phyloP scores from a whole-genome alignment of 768 basidiomycete genomes.

The Amanita pseudoporphyria region DNA sequence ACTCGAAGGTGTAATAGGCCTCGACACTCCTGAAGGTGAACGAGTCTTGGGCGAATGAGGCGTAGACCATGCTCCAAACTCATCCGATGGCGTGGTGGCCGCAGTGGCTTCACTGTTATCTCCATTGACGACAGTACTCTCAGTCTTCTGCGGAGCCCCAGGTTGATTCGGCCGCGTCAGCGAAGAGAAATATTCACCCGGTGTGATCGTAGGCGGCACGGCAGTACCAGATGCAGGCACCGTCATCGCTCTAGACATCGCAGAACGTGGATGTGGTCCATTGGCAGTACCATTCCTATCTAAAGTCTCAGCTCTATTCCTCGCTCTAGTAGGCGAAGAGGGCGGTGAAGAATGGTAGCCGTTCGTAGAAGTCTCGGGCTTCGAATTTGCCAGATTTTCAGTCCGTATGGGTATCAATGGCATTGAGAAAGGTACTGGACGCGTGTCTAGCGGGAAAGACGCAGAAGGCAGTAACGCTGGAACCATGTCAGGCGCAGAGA shows the following conservation, averaged over 20 bases:
- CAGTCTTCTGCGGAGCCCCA: too few species aligned
- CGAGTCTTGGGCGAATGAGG: not conserved
- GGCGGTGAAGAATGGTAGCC: not conserved
- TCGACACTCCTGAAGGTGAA: not conserved
- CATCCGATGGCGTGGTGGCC: not conserved
- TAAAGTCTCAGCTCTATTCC: not conserved
- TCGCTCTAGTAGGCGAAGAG: not conserved
- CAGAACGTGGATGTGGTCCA: not conserved
- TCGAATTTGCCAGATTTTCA: not conserved
- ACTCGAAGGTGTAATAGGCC: constrained; percentile 31
- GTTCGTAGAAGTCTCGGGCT: too few species aligned
- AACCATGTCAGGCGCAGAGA: constrained; percentile 56
- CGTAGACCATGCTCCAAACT: not conserved
- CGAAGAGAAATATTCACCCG: constrained; percentile 43
- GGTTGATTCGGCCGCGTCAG: constrained; percentile 20
- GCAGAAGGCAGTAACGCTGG: constrained; percentile 50
- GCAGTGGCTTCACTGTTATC: not conserved
- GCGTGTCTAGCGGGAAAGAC: constrained; percentile 23
- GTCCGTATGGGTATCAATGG: constrained; percentile 44
- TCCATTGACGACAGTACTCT: constrained; percentile 9
- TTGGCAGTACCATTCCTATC: not conserved
- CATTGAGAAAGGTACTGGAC: constrained; percentile 46
- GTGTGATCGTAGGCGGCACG: not conserved
- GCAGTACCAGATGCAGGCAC: not conserved
- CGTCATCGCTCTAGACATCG: not conserved